Evolutionary conservation across 441 rosid genomes (phyloP).

Genomic region (Kokia cookei): DNA sequence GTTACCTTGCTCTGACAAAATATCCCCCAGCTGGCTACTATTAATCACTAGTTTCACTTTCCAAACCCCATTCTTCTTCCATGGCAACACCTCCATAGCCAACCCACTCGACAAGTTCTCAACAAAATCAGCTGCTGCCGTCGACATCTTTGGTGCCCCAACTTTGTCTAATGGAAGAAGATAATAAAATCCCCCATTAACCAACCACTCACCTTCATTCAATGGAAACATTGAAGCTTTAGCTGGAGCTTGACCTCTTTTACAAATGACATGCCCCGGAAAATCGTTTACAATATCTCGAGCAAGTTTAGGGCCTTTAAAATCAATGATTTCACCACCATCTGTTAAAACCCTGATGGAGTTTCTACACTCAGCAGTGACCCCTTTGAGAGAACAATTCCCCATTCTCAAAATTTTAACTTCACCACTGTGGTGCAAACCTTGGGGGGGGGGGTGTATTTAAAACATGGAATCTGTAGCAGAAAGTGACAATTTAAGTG

Average conservation of each 20-base stretch:
- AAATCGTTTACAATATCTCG: conserved; percentile 25
- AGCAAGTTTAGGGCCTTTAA: conserved; percentile 34
- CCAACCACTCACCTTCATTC: conserved; percentile 23
- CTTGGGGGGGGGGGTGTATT: not conserved
- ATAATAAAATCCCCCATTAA: conserved; percentile 31
- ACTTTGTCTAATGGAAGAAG: conserved; percentile 36
- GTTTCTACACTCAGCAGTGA: conserved; percentile 9
- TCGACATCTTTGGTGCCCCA: conserved; percentile 21
- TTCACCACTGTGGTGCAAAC: not conserved
- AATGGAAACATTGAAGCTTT: conserved; percentile 9
- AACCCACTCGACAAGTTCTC: conserved; percentile 14
- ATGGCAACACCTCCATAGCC: conserved; percentile 41
- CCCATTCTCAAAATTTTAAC: conserved; percentile 33
- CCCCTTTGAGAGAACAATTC: conserved; percentile 56
- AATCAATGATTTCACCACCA: conserved; percentile 22
- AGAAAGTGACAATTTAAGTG: conserved; percentile 5
- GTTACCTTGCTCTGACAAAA: conserved; percentile 47
- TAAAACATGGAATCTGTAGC: conserved; percentile 7
- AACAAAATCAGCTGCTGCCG: conserved; percentile 4
- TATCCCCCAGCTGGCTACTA: conserved; percentile 53
- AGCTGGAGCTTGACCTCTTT: conserved; percentile 5
- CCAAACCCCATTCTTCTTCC: conserved; percentile 13
- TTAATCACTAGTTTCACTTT: conserved; percentile 50
- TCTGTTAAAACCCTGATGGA: conserved; percentile 26
- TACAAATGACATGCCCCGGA: conserved; percentile 32